Evolutionary conservation across 768 basidiomycete species (phyloP).

Genomic region (Sarcodon aspratus): DNA sequence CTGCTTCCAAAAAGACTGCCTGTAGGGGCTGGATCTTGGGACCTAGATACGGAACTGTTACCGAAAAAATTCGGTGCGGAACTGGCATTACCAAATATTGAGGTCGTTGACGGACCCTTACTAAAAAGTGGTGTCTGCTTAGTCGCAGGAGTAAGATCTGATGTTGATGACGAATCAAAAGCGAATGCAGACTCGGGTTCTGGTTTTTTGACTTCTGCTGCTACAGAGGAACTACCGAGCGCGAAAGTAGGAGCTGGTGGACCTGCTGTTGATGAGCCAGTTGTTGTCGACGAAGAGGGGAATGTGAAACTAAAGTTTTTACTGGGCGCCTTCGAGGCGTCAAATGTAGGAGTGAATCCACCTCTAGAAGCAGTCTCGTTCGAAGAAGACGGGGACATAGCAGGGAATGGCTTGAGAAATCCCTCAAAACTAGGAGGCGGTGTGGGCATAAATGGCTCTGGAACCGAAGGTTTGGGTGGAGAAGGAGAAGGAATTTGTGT

Average conservation of each 20-base stretch:
- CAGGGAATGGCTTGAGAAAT: not conserved
- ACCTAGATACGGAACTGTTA: not conserved
- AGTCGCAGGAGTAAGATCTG: not conserved
- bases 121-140: too few species aligned
- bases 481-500: not conserved
- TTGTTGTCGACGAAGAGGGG: not conserved
- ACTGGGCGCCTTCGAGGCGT: not conserved
- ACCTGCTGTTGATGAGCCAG: not conserved
- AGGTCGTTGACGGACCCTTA: not conserved
- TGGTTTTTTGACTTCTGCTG: not conserved
- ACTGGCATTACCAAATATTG: not conserved
- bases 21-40: not conserved
- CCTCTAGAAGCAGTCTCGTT: too few species aligned
- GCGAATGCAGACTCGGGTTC: constrained; percentile 18
- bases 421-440: not conserved
- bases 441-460: not conserved
- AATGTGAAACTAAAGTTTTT: not conserved
- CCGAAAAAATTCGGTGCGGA: not conserved
- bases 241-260: not conserved
- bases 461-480: not conserved
- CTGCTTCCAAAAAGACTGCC: not conserved
- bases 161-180: constrained; percentile 9
- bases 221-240: not conserved
- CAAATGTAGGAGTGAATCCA: not conserved
- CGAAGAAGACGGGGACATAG: too few species aligned